Percentiles rank a stretch among this genome's conserved stretches.
Evolutionary conservation across 306 rosid species (phyloP).

Genomic region (Rosa rugosa): DNA sequence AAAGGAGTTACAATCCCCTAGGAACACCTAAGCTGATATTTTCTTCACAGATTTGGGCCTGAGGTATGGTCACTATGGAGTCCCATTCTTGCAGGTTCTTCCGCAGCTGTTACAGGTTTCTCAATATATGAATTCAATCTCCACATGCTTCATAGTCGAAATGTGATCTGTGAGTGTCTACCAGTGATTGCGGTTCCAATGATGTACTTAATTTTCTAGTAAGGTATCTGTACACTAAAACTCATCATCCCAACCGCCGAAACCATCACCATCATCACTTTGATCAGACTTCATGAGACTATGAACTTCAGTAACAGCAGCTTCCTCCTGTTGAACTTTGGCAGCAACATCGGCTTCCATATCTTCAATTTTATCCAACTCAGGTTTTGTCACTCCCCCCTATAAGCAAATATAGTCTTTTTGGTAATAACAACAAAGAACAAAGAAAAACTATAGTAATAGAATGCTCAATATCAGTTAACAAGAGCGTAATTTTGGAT

Average conservation of each 20-base stretch:
- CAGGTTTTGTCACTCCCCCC: slow-evolving; percentile 47
- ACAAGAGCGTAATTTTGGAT: not conserved
- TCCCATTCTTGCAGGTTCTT: not conserved
- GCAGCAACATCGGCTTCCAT: slow-evolving; percentile 36
- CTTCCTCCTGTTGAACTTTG: slow-evolving; percentile 47
- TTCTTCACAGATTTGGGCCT: slow-evolving; percentile 1
- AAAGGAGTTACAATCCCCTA: not conserved
- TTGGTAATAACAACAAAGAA: not conserved
- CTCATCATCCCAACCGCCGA: slow-evolving; percentile 42
- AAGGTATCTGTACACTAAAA: slow-evolving; percentile 7
- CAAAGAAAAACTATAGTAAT: not conserved
- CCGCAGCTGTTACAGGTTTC: not conserved
- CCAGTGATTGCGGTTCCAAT: not conserved
- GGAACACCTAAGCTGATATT: not conserved
- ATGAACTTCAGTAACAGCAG: slow-evolving; percentile 30
- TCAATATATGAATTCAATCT: not conserved
- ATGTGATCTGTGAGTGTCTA: not conserved
- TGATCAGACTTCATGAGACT: slow-evolving; percentile 52
- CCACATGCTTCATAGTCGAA: not conserved
- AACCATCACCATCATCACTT: slow-evolving; percentile 34
- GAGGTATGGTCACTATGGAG: not conserved
- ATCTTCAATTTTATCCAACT: slow-evolving; percentile 24
- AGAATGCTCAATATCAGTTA: not conserved
- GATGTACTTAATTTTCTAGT: not conserved
- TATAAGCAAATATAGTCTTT: slow-evolving; percentile 27